Evolutionary conservation across 2,329 filamentous ascomycete species (phyloP), one percentile per base, ranked within the genome.

Genomic region (Ramularia collo-cygni): DNA sequence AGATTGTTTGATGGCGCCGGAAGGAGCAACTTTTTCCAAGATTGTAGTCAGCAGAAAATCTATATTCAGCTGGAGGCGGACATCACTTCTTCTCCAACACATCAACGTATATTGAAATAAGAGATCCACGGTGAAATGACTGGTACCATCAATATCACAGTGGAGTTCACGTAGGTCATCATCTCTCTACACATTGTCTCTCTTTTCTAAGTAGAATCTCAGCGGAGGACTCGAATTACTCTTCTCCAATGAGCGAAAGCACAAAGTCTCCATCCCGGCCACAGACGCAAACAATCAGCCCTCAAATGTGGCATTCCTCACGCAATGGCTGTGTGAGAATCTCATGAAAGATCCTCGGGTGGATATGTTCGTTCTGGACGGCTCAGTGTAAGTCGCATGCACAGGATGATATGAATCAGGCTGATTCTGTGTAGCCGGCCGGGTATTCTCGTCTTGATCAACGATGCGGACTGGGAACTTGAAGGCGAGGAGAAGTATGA

Each of bases 381-480:
- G 75, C 54, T 81, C 88, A 56, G 82, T 96, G 90, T 95, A 77
- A 62, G 87, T 77, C 37, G 37, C 56, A 51, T 19, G 15, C 1
- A 33, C 12, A 10, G n/a, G n/a, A 33, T 33, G 12, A 7, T 5
- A 8, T 18, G 31, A 33, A 12, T 16, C 12, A 13, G 13, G 28
- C 44, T 47, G 21, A 53, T 28, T 13, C 6, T 5, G 13, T n/a
- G 17, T 41, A 96, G 90, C 45, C 88, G 92, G 38, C 92, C 92
- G 4, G 92, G 92, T 2, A 95, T 98, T 62, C 76, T 98, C 30
- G 90, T 95, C 18, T 74, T 98, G 42, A 94, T 98, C 64, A 98
- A 98, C 61, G 92, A 98, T 55, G 86, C 88, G 17, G 92, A 98
- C 63, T 98, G 92, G 92, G 92, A 96, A 64, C 76, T 98, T 9